Conservation (phyloP, 371 early-diverging fungal genomes). For the Thermomucor indicae-seudaticae region DNA sequence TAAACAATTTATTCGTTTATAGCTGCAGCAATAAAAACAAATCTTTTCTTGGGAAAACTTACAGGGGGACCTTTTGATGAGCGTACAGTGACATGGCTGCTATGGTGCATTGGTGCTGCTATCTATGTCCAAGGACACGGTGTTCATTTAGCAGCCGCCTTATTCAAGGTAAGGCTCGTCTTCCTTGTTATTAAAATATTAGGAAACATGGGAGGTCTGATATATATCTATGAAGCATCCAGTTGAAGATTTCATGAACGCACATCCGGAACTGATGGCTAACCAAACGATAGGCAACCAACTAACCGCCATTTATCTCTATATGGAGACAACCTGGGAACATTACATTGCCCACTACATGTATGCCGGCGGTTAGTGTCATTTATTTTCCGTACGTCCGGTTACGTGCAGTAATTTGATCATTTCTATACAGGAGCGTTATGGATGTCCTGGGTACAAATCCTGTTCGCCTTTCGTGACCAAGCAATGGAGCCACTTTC, state of each 20-base stretch:
- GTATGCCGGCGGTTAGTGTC: slow-evolving; percentile 34
- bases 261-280: slow-evolving; percentile 32
- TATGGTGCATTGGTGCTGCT: slow-evolving; percentile 38
- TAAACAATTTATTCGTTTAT: background rate
- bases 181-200: background rate
- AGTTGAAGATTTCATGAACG: slow-evolving; percentile 36
- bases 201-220: no score
- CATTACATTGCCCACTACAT: slow-evolving; percentile 57
- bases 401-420: background rate
- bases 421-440: slow-evolving; percentile 31
- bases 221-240: no score
- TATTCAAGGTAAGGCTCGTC: slow-evolving; percentile 32
- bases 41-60: background rate
- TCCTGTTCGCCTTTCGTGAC: slow-evolving; percentile 39
- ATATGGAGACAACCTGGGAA: slow-evolving; percentile 54
- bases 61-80: slow-evolving; percentile 20
- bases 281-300: background rate
- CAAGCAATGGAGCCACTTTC: slow-evolving; percentile 34
- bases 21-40: background rate
- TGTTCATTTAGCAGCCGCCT: slow-evolving; percentile 37
- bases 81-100: slow-evolving; percentile 27
- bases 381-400: background rate
- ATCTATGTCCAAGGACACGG: slow-evolving; percentile 48
- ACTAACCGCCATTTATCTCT: slow-evolving; percentile 30
- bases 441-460: slow-evolving; percentile 55